Conservation (phyloP, 1,284 basidiomycete species). For the Lignosus rhinocerotis region DNA sequence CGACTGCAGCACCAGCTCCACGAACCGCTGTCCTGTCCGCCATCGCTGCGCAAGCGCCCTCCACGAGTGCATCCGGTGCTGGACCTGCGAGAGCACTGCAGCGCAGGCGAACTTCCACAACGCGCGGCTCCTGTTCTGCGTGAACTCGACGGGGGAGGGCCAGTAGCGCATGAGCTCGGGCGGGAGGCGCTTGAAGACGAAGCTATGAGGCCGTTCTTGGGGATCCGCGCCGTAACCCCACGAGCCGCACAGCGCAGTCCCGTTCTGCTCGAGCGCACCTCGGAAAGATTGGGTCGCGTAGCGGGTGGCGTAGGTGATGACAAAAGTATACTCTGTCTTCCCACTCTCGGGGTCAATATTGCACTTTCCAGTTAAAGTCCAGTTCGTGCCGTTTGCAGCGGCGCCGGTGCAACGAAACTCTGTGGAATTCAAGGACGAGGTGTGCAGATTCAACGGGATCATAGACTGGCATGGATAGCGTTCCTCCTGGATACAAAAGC, state of each 20-base stretch:
- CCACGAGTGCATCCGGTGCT: constrained; percentile 1
- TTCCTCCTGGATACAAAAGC: background rate
- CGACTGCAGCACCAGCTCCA: background rate
- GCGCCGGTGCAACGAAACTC: background rate
- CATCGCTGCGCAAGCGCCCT: background rate
- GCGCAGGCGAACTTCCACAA: constrained; percentile 27
- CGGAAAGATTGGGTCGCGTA: constrained; percentile 2
- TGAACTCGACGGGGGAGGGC: constrained; percentile 21
- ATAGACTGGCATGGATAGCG: background rate
- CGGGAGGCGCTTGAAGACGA: constrained; percentile 8
- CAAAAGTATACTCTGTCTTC: background rate
- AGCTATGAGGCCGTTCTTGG: constrained; percentile 4
- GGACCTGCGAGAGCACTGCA: constrained; percentile 11
- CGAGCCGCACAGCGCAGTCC: constrained; percentile 6
- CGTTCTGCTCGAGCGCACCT: constrained; percentile 11
- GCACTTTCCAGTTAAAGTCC: background rate
- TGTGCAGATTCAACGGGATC: background rate
- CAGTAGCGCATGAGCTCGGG: constrained; percentile 15
- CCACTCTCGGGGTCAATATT: background rate
- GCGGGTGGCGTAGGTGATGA: background rate
- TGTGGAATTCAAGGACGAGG: background rate
- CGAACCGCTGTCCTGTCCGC: background rate
- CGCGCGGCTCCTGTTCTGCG: constrained; percentile 16
- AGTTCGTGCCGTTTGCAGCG: background rate
- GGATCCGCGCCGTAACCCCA: constrained; percentile 8